Base-by-base conservation (phyloP, 805 yeast species). In the Candida tibetensis region DNA sequence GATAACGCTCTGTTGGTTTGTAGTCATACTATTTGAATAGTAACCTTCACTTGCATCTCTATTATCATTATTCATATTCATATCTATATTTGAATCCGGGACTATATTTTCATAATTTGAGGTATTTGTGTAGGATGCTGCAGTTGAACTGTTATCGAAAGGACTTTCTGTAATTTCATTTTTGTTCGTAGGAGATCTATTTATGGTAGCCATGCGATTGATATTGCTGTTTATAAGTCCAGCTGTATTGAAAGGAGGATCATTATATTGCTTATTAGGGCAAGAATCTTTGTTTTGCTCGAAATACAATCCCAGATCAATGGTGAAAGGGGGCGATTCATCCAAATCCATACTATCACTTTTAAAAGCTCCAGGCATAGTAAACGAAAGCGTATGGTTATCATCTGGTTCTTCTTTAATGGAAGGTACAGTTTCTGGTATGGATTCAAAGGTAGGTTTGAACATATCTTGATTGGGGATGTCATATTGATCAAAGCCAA, bases 291-390 rank as follows among this genome's bases (percentile, higher is more conserved):
- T 21, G 2, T 17, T 22, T 16, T 32, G 32, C n/a, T 35, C 38
- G 3, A 29, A n/a, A 8, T 28, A 35, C 10, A 35, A 15, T 27
- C 62, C 64, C 57, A 57, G 61, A 21, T 58, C 69, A 12, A 65
- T 52, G 5, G 68, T 57, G 39, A 63, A 62, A 12, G 66, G 67
- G 7, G 69, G 69, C 14, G 59, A 52, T 19, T 60, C 66, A 36
- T 65, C 71, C 12, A 65, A 32, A 12, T 66, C 71, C 71, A 65
- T 62, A 15, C 30, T 40, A 23, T 45, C 49, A 19, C 42, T 46
- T 21, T 49, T 48, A 37, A 59, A 57, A 4, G 57, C 64, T 5
- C 63, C 66, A 7, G 65, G 64, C 51, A 55, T 55, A 31, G 39
- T 52, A 28, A 53, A 47, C 2, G 45, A 40, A 6, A 42, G 33